Conservation (phyloP, 257 asterid species). For the Gardenia jasminoides region DNA sequence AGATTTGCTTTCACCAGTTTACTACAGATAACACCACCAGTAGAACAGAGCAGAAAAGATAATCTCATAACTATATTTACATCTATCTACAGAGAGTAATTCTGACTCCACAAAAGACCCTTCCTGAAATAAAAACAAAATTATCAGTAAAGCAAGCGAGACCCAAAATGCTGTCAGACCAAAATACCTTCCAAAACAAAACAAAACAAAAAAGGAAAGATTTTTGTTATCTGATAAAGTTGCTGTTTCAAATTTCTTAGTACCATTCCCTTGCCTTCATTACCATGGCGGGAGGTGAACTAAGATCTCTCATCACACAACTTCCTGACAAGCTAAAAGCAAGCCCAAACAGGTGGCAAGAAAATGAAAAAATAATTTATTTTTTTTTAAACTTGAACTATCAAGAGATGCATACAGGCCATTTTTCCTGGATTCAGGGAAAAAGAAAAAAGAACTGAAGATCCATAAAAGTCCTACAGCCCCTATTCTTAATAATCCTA, state of each 20-base stretch:
- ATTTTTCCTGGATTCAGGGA: not conserved
- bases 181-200: not conserved
- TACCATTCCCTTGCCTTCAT: not conserved
- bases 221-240: not conserved
- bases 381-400: not conserved
- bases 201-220: not conserved
- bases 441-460: not conserved
- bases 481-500: not conserved
- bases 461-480: too few species aligned
- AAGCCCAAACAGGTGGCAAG: not conserved
- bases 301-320: not conserved
- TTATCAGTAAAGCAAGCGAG: constrained; percentile 1
- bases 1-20: constrained; percentile 25
- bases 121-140: constrained; percentile 11
- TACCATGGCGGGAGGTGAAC: not conserved
- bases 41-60: constrained; percentile 30
- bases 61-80: constrained; percentile 66
- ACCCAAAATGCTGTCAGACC: not conserved
- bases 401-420: not conserved
- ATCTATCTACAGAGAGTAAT: constrained; percentile 28
- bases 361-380: not conserved
- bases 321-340: not conserved
- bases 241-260: too few species aligned
- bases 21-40: constrained; percentile 32
- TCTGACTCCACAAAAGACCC: constrained; percentile 9